Evolutionary conservation across 2,329 filamentous ascomycete species (phyloP), one percentile per base, ranked within the genome.

Genomic region (Decorospora gaudefroyi): DNA sequence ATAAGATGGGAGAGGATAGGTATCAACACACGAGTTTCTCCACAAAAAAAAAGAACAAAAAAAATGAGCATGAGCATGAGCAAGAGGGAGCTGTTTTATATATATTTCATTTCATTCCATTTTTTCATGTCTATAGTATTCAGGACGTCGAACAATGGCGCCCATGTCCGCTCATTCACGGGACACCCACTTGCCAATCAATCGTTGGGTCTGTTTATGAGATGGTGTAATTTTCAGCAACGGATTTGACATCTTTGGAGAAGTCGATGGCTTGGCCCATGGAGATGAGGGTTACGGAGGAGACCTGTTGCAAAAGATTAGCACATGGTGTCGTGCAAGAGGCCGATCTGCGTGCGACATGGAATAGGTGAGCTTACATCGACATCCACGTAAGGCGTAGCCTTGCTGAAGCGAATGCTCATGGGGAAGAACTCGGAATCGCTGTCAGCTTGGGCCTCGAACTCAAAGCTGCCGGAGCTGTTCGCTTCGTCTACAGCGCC

Each of bases 381-480:
- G 53, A 99, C 88, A 62, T 96, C 90, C 36, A 97, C 81, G 70
- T 89, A 96, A 18, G 93, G 92, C 46, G 80, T 83, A 28, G 83
- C 81, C 80, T 95, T 96, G 53, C 83, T 85, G 74, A 99, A 99
- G 41, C 85, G 82, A 49, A 97, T 85, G 40, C 82, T 86, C 91
- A 99, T 97, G 1, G 93, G 93, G 84, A 99, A 99, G 76, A 97
- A 97, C 61, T 96, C 91, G 43, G 89, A 86, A 68, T 97, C 93
- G 57, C 91, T 88, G 42, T 84, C 82, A 8, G 88, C 88, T 69
- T 88, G 84, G 1, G 90, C 90, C 72, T 97, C 93, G 57, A 99
- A 97, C 70, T 99, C 93, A 64, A 99, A 97, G 32, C 88, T 86
- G 12, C 93, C 93, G 27, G 78, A 90, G 12, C 85, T 75, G 68